A percentile compares a stretch with the other conserved stretches of the same genome.
Evolutionary conservation across 1,284 basidiomycete genomes (phyloP).

Genomic region (Retiboletus flavoniger): DNA sequence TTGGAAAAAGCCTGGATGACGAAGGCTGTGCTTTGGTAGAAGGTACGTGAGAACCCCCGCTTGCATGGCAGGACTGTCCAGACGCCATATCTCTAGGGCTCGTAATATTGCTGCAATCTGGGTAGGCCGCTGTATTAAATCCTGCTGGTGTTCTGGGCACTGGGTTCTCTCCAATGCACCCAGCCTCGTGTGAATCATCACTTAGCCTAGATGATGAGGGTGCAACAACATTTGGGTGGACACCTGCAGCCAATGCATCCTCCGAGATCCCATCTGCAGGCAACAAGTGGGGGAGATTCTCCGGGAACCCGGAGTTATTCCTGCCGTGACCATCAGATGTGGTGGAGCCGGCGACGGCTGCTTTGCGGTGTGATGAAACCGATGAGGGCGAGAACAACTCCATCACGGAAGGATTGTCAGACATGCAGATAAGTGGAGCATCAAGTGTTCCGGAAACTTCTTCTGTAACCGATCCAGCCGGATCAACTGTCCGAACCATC

Average conservation of each 20-base stretch:
- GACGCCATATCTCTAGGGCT: slow-evolving; percentile 17
- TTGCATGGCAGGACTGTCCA: neutral
- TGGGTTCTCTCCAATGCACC: neutral
- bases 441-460: neutral
- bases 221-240: neutral
- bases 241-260: neutral
- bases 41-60: neutral
- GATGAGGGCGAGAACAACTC: neutral
- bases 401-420: slow-evolving; percentile 1
- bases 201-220: slow-evolving; percentile 1
- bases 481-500: neutral
- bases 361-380: neutral
- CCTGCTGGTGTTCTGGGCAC: slow-evolving; percentile 11
- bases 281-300: neutral
- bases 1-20: neutral
- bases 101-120: slow-evolving; percentile 21
- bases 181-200: slow-evolving; percentile 1
- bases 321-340: slow-evolving; percentile 11
- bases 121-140: slow-evolving; percentile 4
- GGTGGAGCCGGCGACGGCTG: slow-evolving; percentile 9
- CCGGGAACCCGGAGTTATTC: neutral
- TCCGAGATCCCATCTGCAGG: neutral
- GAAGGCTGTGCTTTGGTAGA: neutral
- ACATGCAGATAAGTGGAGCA: neutral
- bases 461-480: slow-evolving; percentile 4